These are phyloP conservation scores for Trichosanthes truncata DNA, from an alignment of 306 rosid genomes.

Conservation along the genomic window DNA sequence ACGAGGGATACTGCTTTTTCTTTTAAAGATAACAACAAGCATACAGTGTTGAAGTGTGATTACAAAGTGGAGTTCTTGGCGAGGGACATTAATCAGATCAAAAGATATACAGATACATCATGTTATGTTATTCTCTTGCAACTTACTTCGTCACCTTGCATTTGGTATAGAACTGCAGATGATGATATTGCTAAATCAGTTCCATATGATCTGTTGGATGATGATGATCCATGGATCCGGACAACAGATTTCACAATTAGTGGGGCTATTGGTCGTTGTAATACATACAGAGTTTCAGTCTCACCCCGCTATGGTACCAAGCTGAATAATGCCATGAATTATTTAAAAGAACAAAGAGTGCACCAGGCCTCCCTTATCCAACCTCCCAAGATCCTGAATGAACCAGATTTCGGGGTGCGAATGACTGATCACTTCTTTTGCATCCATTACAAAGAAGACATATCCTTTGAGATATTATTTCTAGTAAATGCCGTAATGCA, in stretches of 20 bases:
- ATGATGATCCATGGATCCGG: constrained; percentile 92
- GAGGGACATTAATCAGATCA: constrained; percentile 53
- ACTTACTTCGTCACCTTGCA: constrained; percentile 52
- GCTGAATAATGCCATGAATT: constrained; percentile 41
- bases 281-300: constrained; percentile 48
- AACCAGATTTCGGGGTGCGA: constrained; percentile 49
- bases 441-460: constrained; percentile 27
- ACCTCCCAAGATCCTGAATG: constrained; percentile 35
- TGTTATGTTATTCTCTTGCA: constrained; percentile 43
- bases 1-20: constrained; percentile 48
- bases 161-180: constrained; percentile 80
- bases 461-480: constrained; percentile 58
- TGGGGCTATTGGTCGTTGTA: constrained; percentile 81
- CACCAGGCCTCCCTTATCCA: constrained; percentile 14
- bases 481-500: constrained; percentile 60
- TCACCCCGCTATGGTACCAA: constrained; percentile 67
- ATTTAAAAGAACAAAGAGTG: constrained; percentile 44
- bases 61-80: constrained; percentile 60
- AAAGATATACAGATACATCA: constrained; percentile 33
- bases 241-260: constrained; percentile 80
- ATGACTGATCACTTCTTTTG: constrained; percentile 49
- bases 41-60: constrained; percentile 62
- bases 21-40: constrained; percentile 26
- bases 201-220: constrained; percentile 60
- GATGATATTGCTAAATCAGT: constrained; percentile 58